phyloP scores from a whole-genome alignment of 2,329 filamentous ascomycete species.

The Aspergillus sp. region DNA sequence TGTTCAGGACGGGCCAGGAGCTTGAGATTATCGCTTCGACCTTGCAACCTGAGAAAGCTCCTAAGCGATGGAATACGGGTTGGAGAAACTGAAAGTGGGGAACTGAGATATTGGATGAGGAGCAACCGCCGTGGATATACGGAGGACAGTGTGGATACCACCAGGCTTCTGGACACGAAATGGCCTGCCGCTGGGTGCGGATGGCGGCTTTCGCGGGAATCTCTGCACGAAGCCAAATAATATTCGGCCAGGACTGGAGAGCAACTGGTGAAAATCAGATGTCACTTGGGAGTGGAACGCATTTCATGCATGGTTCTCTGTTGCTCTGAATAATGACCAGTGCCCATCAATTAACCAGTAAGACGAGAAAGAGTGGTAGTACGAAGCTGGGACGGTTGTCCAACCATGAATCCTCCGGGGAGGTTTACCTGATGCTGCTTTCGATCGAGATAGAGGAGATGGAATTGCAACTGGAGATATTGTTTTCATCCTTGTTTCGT shows the following conservation, averaged over 20 bases:
- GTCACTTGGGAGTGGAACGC: background rate
- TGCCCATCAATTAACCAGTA: background rate
- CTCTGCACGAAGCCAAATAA: background rate
- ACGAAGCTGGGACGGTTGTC: slow-evolving; percentile 5
- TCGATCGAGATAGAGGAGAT: background rate
- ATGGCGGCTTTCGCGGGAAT: slow-evolving; percentile 14
- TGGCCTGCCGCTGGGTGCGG: background rate
- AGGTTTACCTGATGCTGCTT: background rate
- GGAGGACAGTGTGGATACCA: background rate
- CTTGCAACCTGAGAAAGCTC: no score
- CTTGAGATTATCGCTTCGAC: no score
- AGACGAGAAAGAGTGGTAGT: background rate
- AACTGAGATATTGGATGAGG: background rate
- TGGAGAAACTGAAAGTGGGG: background rate
- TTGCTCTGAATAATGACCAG: background rate
- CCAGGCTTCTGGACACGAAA: background rate
- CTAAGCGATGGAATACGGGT: background rate
- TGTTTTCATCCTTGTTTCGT: background rate
- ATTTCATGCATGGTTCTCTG: background rate
- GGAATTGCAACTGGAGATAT: background rate
- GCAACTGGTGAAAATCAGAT: background rate
- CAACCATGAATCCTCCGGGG: background rate
- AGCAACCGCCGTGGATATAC: background rate
- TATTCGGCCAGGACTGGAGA: background rate
- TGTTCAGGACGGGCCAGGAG: no score